Base-by-base conservation (phyloP, 2,329 filamentous ascomycete species). In the Pyrenophora tritici-repentis region DNA sequence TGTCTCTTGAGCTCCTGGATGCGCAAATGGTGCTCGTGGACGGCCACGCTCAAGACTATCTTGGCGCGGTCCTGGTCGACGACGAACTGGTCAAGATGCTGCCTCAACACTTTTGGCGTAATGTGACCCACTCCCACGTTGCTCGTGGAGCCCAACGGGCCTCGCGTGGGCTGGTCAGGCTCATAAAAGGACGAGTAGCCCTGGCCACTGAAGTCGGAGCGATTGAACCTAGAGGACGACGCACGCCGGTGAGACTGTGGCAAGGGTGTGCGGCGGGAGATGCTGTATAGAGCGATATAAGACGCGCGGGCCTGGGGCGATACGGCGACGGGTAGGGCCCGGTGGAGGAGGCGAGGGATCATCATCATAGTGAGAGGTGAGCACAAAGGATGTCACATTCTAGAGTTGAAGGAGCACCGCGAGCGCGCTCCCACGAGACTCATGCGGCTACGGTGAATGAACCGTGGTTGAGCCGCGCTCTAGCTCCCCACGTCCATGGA, bases 1-100 rank as follows among this genome's bases (percentile, higher is more conserved):
- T 87, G 85, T 41, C 91, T 81, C 65, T 91, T 83, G 18, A 88
- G 68, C 73, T 89, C 86, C 63, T 92, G 86, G 53, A 96, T 83
- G 39, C 90, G 85, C 74, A 97, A 91, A 70, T 97, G 97, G 72
- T 99, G 94, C 69, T 97, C 97, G 78, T 96, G 97, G 22, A 99
- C 89, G 6, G 93, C 91, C 3, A 93, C 88, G 58, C 91, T 94
- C 58, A 97, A 86, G 12, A 92, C 90, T 74, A 96, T 95, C 80
- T 99, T 94, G 13, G 94, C 91, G 53, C 91, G 86, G 61, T 97
- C 91, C 74, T 99, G 94, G 34, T 93, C 94, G 3, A 99, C 93
- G 1, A 99, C 93, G 71, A 95, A 99, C 69, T 94, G 89, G 71
- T 99, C 94, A 26, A 97, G 85, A 66, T 94, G 89, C 67, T 90